Evolutionary conservation across 1,284 basidiomycete species (phyloP).

Genomic region (Leccinum pallidistipes): DNA sequence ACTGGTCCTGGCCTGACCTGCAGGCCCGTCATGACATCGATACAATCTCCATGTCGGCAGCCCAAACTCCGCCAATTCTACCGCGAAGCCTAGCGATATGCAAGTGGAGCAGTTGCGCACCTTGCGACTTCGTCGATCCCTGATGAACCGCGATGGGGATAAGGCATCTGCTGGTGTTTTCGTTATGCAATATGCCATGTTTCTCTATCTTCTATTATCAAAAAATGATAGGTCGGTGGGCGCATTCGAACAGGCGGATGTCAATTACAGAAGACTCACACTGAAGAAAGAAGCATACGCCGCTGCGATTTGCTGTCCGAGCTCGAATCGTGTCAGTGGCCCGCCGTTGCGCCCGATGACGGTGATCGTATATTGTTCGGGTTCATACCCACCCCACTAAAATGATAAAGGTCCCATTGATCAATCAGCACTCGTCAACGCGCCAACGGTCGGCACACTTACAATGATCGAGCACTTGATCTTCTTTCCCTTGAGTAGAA

Average conservation of each 20-base stretch:
- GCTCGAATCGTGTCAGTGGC: slow-evolving; percentile 5
- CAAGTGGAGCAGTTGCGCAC: slow-evolving; percentile 18
- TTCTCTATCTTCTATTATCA: slow-evolving; percentile 10
- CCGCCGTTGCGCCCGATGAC: neutral
- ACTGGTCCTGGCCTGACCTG: neutral
- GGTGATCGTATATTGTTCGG: neutral
- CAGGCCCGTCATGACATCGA: neutral
- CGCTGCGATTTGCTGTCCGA: slow-evolving; percentile 5
- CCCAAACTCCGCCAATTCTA: slow-evolving; percentile 5
- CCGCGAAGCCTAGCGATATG: slow-evolving; percentile 8
- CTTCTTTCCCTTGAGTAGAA: too few species aligned
- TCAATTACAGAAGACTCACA: neutral
- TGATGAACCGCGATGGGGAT: slow-evolving; percentile 19
- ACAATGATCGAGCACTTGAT: slow-evolving; percentile 9
- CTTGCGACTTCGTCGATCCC: slow-evolving; percentile 5
- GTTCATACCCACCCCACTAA: slow-evolving; percentile 23
- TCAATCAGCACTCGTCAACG: neutral
- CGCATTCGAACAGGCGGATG: neutral
- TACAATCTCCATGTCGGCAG: slow-evolving; percentile 20
- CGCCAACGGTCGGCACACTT: neutral
- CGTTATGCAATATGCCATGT: neutral
- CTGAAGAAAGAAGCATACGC: slow-evolving; percentile 10
- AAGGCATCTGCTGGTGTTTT: neutral
- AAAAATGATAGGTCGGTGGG: neutral
- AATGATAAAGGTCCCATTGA: neutral